Conservation (phyloP, 345 rosid species). For the Eucalyptus lansdowneana region DNA sequence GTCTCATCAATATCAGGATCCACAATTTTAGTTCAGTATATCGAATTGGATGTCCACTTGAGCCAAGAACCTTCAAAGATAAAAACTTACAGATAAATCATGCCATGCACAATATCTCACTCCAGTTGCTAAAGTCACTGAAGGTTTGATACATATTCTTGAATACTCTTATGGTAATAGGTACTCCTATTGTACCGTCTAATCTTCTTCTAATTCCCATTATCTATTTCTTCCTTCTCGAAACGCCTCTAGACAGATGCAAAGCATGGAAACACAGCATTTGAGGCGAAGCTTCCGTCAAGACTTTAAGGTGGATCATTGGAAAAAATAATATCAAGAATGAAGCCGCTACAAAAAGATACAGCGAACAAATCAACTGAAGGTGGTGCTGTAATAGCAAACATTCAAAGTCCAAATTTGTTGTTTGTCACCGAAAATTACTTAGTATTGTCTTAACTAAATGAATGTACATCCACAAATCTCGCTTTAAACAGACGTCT, state of each 20-base stretch:
- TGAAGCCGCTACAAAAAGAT: neutral
- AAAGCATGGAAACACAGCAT: neutral
- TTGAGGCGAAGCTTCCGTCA: neutral
- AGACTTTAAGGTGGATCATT: neutral
- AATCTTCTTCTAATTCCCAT: neutral
- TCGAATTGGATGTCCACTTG: conserved; percentile 64
- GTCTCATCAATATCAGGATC: conserved; percentile 51
- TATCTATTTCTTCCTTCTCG: neutral
- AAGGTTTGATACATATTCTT: neutral
- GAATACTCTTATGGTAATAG: neutral
- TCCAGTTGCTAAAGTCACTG: neutral
- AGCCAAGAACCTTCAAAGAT: conserved; percentile 65
- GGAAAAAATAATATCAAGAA: neutral
- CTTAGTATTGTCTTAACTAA: neutral
- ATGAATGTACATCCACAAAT: neutral
- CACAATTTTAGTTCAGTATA: conserved; percentile 67
- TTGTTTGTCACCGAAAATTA: neutral
- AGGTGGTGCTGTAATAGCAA: neutral
- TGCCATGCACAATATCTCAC: neutral
- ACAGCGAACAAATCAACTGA: neutral
- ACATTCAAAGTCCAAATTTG: neutral
- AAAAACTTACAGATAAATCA: neutral
- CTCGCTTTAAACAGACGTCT: neutral
- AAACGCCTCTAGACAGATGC: neutral
- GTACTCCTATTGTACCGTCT: neutral